phyloP scores from a whole-genome alignment of 129 eudicot species.

The Cynara cardunculus region DNA sequence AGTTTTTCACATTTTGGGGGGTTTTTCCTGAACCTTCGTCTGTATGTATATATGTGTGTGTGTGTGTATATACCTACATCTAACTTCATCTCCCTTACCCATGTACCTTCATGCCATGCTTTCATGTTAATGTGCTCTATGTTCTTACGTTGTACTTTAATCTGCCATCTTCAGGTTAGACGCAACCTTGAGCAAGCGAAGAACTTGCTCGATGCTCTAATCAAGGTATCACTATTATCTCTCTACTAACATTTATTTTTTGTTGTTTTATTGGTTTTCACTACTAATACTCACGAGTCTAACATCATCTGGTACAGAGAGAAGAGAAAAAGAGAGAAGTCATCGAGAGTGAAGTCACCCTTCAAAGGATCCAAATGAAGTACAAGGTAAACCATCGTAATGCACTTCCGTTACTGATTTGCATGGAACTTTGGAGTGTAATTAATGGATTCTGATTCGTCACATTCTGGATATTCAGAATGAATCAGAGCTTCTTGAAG shows the following conservation, averaged over 20 bases:
- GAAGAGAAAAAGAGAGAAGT: conserved; percentile 82
- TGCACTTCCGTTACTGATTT: background rate
- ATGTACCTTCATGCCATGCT: background rate
- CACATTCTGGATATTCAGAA: conserved; percentile 40
- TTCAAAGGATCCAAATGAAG: conserved; percentile 79
- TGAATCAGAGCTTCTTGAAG: conserved; percentile 85
- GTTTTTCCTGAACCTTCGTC: too few relatives aligned
- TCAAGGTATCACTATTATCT: conserved; percentile 48
- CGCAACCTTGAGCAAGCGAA: conserved; percentile 98
- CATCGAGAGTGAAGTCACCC: conserved; percentile 77
- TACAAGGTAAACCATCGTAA: conserved; percentile 55
- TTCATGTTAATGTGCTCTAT: background rate
- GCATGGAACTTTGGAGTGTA: background rate
- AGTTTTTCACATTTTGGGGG: too few relatives aligned
- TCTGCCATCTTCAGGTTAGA: conserved; percentile 58
- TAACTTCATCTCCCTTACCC: background rate
- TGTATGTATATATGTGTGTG: too few relatives aligned
- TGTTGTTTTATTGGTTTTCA: background rate
- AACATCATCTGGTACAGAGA: conserved; percentile 48
- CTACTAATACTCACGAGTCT: background rate
- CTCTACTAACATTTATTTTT: background rate
- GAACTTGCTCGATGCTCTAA: conserved; percentile 75
- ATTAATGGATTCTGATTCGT: background rate
- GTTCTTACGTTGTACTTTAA: background rate
- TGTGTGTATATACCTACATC: background rate